Evolutionary conservation across 2,329 filamentous ascomycete genomes (phyloP), one percentile per base, ranked within the genome.

Genomic region (Fusarium torulosum): DNA sequence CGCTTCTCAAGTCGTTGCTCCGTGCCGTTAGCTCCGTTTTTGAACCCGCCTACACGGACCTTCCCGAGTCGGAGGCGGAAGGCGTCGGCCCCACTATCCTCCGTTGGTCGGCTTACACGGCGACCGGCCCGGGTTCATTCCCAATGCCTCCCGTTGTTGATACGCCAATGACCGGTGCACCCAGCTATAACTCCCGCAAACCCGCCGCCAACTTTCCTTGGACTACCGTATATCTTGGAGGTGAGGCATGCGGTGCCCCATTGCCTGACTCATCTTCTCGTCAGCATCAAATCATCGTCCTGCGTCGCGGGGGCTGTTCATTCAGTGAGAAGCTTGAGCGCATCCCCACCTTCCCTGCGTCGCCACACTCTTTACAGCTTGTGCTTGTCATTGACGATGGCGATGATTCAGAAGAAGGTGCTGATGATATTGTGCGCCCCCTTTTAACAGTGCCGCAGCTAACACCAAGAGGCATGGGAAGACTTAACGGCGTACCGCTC

Each of bases 321-420:
- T 98, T 98, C 78, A 90, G 87, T 35, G 81, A 90, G 27, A 99
- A 99, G 77, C 81, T 98, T 1, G 84, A 86, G 51, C 94, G 93
- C 68, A 94, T 98, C n/a, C 94, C 95, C 1, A 86, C 88, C 11
- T 95, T 90, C 75, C 84, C 88, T 2, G 89, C 91, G 0, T 82
- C 84, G 0, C 76, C 82, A 1, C 76, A 78, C 4, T 84, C 89
- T 1, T 81, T 98, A 19, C 92, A 97, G 76, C 85, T 98, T 5
- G 93, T 98, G 27, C 81, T 98, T 42, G 80, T 97, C 0, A 87
- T 97, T 85, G 86, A 88, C 4, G 85, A 87, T 19, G 75, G 74
- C 6, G 74, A 76, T 14, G 75, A 73, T 10, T 67, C 77, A 11
- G 76, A 74, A 31, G 73, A 75, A 19, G 47, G 21, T 7, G 38